phyloP scores from a whole-genome alignment of 2,329 filamentous ascomycete genomes.

The Mycosphaerella arachidis region DNA sequence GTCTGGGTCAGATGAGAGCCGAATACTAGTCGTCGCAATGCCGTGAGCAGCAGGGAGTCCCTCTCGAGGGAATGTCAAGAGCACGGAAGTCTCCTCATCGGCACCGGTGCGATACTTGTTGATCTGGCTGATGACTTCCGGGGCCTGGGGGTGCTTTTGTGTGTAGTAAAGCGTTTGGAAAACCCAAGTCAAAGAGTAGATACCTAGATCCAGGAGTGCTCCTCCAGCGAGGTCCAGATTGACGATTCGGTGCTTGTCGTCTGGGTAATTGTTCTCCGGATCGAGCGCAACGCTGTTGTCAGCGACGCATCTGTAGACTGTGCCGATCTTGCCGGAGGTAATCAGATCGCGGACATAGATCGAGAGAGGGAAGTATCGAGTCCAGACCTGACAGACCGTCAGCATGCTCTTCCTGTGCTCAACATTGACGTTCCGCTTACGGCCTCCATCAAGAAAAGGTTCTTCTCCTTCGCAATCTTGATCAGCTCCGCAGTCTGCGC shows the following conservation, averaged over 20 bases:
- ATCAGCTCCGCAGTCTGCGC: constrained; percentile 69
- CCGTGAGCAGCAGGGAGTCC: constrained; percentile 60
- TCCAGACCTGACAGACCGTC: constrained; percentile 60
- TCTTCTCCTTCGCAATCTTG: constrained; percentile 68
- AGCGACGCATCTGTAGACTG: constrained; percentile 53
- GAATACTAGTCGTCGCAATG: constrained; percentile 58
- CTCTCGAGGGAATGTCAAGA: constrained; percentile 67
- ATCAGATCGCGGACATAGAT: constrained; percentile 68
- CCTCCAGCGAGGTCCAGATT: constrained; percentile 80
- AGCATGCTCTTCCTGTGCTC: background rate
- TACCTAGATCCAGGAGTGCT: constrained; percentile 75
- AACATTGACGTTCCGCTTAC: constrained; percentile 15
- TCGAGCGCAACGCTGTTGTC: constrained; percentile 58
- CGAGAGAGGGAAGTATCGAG: constrained; percentile 79
- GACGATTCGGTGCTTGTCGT: constrained; percentile 69
- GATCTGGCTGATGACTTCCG: constrained; percentile 63
- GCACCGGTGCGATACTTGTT: constrained; percentile 69
- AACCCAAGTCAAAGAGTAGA: constrained; percentile 84
- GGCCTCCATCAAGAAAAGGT: constrained; percentile 66
- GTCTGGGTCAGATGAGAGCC: constrained; percentile 59
- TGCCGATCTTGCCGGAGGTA: constrained; percentile 50
- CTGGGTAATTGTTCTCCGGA: constrained; percentile 53
- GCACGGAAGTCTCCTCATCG: constrained; percentile 73
- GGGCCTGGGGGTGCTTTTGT: constrained; percentile 62
- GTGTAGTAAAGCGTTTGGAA: constrained; percentile 85